Conservation (phyloP, 305 asterid genomes). For the Lippia alba region DNA sequence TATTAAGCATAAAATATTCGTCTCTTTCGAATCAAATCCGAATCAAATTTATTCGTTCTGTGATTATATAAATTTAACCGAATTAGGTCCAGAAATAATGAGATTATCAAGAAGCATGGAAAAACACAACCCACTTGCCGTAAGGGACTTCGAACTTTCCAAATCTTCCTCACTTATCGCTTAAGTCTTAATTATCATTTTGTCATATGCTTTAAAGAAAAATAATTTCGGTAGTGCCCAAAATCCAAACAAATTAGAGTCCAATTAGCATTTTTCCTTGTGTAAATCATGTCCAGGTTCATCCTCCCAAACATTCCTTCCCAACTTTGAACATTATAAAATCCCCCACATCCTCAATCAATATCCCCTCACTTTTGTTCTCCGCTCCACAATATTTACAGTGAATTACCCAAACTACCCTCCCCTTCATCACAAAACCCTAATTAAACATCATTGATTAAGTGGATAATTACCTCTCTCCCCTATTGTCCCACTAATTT, state of each 20-base stretch:
- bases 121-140: not conserved
- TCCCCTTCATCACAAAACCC: not conserved
- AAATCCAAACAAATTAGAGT: conserved; percentile 14
- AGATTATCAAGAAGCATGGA: too few relatives aligned
- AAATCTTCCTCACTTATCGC: not conserved
- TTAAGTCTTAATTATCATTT: not conserved
- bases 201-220: not conserved
- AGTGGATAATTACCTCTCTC: not conserved
- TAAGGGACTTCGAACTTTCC: not conserved
- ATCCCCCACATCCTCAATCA: conserved; percentile 35
- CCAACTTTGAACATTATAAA: conserved; percentile 26
- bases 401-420: conserved; percentile 7
- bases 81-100: too few relatives aligned
- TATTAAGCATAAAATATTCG: too few relatives aligned
- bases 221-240: too few relatives aligned
- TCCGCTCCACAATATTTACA: not conserved
- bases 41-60: too few relatives aligned
- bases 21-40: too few relatives aligned
- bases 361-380: conserved; percentile 22
- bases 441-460: not conserved
- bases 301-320: conserved; percentile 45
- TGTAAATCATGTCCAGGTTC: conserved; percentile 59
- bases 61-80: too few relatives aligned
- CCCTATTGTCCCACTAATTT: not conserved
- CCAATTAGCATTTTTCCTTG: conserved; percentile 25